These are phyloP conservation scores for Calonectria naviculata DNA, from an alignment of 2,329 filamentous ascomycete genomes.

Conservation along the genomic window DNA sequence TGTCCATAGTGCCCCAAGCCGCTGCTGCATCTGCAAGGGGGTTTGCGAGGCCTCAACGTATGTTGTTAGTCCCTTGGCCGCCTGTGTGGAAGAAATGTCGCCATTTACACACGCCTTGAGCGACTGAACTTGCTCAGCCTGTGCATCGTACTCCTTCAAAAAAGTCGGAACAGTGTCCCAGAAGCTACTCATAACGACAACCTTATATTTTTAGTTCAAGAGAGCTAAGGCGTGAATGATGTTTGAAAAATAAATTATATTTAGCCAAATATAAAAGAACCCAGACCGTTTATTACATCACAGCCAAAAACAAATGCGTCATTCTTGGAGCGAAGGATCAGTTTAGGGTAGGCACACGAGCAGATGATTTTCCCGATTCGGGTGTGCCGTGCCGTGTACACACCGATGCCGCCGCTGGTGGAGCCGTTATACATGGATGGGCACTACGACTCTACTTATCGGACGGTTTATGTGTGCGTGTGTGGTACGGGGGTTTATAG, in stretches of 20 bases:
- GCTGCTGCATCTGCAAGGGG: slow-evolving; percentile 20
- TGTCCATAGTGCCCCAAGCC: slow-evolving; percentile 18
- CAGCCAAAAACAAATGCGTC: neutral
- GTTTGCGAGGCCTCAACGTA: neutral
- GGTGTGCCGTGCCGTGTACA: neutral
- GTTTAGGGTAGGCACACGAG: neutral
- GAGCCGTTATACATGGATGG: neutral
- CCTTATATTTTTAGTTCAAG: neutral
- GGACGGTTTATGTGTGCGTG: too few species aligned
- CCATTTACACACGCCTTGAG: slow-evolving; percentile 17
- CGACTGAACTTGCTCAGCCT: neutral
- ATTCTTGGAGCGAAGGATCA: neutral
- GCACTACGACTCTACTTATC: neutral
- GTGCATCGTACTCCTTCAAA: neutral
- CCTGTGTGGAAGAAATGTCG: neutral
- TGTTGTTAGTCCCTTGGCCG: neutral
- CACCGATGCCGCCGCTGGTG: neutral
- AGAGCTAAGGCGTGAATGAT: too few species aligned
- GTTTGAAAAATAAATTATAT: neutral
- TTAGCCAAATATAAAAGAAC: neutral
- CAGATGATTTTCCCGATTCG: neutral
- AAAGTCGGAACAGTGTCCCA: neutral
- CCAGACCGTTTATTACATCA: neutral
- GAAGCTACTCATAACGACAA: slow-evolving; percentile 3
- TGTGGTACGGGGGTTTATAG: neutral